Conservation (phyloP, 2,329 filamentous ascomycete genomes). For the Erysiphe neolycopersici region DNA sequence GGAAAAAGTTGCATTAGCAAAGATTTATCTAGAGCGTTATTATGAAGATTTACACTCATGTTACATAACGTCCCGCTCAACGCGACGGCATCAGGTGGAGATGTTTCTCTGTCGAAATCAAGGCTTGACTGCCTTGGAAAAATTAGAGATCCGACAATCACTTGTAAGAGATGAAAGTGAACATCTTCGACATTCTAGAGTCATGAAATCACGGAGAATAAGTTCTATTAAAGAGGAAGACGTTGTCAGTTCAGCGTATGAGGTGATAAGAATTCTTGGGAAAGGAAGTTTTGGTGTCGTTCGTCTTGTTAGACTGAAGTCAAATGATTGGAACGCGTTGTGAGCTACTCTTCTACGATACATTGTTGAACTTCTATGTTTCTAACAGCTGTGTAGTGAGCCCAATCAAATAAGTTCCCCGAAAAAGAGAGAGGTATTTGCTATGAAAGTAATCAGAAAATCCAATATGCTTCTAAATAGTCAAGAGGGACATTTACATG, state of each 20-base stretch:
- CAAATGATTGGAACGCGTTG: constrained; percentile 2
- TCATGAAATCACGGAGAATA: constrained; percentile 33
- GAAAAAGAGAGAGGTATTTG: constrained; percentile 37
- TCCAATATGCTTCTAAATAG: constrained; percentile 73
- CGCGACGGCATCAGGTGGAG: constrained; percentile 36
- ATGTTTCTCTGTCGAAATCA: constrained; percentile 27
- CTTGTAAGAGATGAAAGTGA: constrained; percentile 45
- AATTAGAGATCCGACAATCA: constrained; percentile 23
- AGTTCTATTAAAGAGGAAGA: constrained; percentile 16
- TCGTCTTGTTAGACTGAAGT: constrained; percentile 48
- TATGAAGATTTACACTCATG: constrained; percentile 42
- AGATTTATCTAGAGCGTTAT: constrained; percentile 64
- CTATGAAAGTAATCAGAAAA: constrained; percentile 95
- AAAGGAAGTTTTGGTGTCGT: constrained; percentile 93
- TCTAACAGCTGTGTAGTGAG: too few relatives aligned
- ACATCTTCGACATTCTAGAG: constrained; percentile 46
- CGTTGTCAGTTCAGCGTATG: constrained; percentile 37
- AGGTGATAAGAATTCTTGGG: constrained; percentile 56
- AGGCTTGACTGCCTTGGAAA: constrained; percentile 20
- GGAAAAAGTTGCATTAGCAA: constrained; percentile 55
- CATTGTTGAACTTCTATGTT: neutral
- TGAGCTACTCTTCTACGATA: neutral
- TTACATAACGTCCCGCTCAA: constrained; percentile 27
- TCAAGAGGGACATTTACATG: constrained; percentile 77
- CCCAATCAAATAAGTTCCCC: too few relatives aligned